A percentile compares a stretch with the other conserved stretches of the same genome.
phyloP scores from a whole-genome alignment of 1,139 yeast genomes.

The Kurtzmaniella quercitrusa region DNA sequence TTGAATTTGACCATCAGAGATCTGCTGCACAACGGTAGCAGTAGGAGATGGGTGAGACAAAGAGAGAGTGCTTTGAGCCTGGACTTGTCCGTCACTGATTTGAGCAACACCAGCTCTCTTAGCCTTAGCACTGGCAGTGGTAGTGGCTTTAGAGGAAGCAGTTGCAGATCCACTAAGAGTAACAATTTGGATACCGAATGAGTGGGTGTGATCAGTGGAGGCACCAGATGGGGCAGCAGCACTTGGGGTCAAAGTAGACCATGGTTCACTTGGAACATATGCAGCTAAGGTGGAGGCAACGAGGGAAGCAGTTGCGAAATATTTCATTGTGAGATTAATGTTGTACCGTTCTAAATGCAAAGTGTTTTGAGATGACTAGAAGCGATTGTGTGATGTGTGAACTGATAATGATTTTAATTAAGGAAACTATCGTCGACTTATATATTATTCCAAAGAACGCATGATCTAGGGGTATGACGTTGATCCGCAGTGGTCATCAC shows the following conservation, averaged over 20 bases:
- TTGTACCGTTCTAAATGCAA: not conserved
- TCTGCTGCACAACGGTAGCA: constrained; percentile 30
- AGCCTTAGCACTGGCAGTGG: constrained; percentile 14
- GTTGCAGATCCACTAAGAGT: constrained; percentile 33
- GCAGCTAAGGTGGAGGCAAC: constrained; percentile 56
- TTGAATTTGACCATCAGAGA: constrained; percentile 34
- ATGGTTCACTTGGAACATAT: constrained; percentile 65
- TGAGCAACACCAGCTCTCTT: constrained; percentile 28
- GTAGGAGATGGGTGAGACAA: constrained; percentile 19
- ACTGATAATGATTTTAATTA: not conserved
- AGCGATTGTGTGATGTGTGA: not conserved
- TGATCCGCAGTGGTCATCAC: not conserved
- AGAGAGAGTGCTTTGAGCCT: constrained; percentile 19
- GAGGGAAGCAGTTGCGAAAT: constrained; percentile 29
- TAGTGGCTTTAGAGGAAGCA: constrained; percentile 23
- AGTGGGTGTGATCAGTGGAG: constrained; percentile 52
- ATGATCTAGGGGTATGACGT: constrained; percentile 5
- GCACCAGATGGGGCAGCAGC: constrained; percentile 54
- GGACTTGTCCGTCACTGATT: constrained; percentile 27
- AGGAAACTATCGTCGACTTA: not conserved
- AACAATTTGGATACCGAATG: constrained; percentile 68
- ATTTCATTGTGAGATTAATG: constrained; percentile 21
- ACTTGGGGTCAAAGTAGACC: constrained; percentile 67
- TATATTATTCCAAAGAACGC: constrained; percentile 2
- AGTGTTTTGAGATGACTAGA: not conserved